Evolutionary conservation across 2,329 filamentous ascomycete genomes (phyloP).

Genomic region (Myriangium duriaei): DNA sequence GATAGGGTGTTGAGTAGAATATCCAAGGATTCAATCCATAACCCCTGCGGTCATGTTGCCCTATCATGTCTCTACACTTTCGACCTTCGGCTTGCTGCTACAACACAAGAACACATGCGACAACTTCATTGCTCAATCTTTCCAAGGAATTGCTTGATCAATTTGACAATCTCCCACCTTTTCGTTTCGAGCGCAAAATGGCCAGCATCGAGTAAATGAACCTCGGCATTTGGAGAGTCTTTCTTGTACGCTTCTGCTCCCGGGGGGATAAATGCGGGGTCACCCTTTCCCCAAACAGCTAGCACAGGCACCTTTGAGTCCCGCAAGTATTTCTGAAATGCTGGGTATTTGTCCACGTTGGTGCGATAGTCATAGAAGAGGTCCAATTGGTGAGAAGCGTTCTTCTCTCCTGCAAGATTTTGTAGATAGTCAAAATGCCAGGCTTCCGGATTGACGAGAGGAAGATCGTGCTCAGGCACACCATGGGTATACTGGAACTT

Average conservation of each 20-base stretch:
- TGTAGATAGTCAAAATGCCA: slow-evolving; percentile 35
- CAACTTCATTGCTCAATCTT: no score
- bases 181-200: slow-evolving; percentile 42
- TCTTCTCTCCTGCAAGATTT: slow-evolving; percentile 27
- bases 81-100: no score
- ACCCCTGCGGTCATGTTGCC: no score
- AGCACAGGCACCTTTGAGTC: slow-evolving; percentile 40
- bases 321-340: slow-evolving; percentile 44
- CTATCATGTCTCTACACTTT: no score
- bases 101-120: no score
- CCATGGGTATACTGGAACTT: slow-evolving; percentile 21
- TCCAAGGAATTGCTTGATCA: background rate
- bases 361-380: slow-evolving; percentile 46
- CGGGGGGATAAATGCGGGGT: slow-evolving; percentile 37
- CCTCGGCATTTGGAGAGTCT: slow-evolving; percentile 37
- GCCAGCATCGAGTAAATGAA: slow-evolving; percentile 41
- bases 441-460: slow-evolving; percentile 31
- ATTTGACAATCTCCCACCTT: slow-evolving; percentile 23
- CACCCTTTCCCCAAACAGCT: slow-evolving; percentile 47
- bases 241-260: slow-evolving; percentile 43
- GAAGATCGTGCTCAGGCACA: slow-evolving; percentile 18
- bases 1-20: no score
- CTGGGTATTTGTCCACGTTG: slow-evolving; percentile 42
- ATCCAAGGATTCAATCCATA: no score
- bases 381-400: slow-evolving; percentile 43